Base-by-base conservation (phyloP, 768 basidiomycete species). In the Leccinum olivaceopallidum region DNA sequence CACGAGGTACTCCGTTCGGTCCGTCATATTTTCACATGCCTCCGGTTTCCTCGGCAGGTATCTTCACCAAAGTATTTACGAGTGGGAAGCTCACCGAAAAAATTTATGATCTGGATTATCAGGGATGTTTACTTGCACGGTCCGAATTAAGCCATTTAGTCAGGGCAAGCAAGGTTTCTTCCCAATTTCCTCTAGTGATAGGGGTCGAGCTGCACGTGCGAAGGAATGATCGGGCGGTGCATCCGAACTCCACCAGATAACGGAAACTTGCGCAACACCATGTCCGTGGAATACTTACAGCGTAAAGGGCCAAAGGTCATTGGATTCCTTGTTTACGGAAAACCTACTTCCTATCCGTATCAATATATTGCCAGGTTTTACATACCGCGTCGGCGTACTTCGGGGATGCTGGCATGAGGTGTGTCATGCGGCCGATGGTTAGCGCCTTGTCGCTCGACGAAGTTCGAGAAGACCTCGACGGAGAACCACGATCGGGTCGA, bases 81-180 rank as follows among this genome's bases (percentile, higher is more conserved):
- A 32, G 36, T 24, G 36, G 50, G 28, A 51, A 28, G 16, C 26
- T 18, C 32, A 20, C 18, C 16, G 14, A 36, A 34, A 34, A 36
- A 54, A 54, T 9, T 10, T 20, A 13, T 54, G 34, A 53, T 53
- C 36, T 16, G 44, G 44, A 47, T 47, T 14, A 36, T 36, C 34
- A 47, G 30, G 53, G 53, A 22, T 9, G 36, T 24, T 24, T 14
- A 36, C 36, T 54, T 54, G 36, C 13, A 24, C 34, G 9, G 28
- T 54, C 55, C 47, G 20, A n/a, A 37, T 60, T 5, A 32, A 28
- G 26, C 34, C 16, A 34, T 53, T 12, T 9, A 47, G 44, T 48
- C 60, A 61, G 60, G 60, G 60, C 26, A 30, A 53, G 42, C 34
- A 61, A 61, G 44, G 60, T 61, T 61, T 32, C 36, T 13, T 49